These are phyloP conservation scores for Skeletonema grethae DNA, from an alignment of 108 stramenopile species.

Conservation along the genomic window DNA sequence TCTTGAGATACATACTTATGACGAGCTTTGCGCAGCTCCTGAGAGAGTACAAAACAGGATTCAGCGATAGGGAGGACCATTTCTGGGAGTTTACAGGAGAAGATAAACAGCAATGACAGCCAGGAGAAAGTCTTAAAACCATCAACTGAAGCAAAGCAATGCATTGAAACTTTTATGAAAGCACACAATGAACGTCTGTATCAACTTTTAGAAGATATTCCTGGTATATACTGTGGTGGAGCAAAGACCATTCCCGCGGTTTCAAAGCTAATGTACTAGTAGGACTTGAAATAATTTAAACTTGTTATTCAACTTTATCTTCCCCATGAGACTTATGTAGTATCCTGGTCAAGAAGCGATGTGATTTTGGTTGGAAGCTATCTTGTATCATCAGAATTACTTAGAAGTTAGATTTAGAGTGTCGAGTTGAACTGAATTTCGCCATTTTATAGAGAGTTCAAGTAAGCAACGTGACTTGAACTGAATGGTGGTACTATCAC, in stretches of 20 bases:
- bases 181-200: conserved; percentile 29
- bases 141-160: conserved; percentile 13
- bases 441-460: no score
- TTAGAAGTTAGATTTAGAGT: no score
- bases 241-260: conserved; percentile 36
- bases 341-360: no score
- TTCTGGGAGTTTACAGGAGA: conserved; percentile 9
- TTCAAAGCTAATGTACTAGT: background rate
- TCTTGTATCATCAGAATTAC: no score
- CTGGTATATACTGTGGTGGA: conserved; percentile 40
- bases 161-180: conserved; percentile 8
- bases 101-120: conserved; percentile 26
- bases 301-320: no score
- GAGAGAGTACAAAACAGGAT: conserved; percentile 22
- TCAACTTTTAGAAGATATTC: conserved; percentile 27
- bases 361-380: no score
- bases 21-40: conserved; percentile 35
- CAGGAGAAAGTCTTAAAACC: conserved; percentile 7
- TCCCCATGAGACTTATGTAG: no score
- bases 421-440: no score
- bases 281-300: no score
- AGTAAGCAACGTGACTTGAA: no score
- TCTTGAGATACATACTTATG: conserved; percentile 43
- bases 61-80: conserved; percentile 24
- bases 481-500: no score